These are phyloP conservation scores for Barbatosphaeria neglecta DNA, from an alignment of 495 filamentous ascomycete genomes.

Conservation along the genomic window DNA sequence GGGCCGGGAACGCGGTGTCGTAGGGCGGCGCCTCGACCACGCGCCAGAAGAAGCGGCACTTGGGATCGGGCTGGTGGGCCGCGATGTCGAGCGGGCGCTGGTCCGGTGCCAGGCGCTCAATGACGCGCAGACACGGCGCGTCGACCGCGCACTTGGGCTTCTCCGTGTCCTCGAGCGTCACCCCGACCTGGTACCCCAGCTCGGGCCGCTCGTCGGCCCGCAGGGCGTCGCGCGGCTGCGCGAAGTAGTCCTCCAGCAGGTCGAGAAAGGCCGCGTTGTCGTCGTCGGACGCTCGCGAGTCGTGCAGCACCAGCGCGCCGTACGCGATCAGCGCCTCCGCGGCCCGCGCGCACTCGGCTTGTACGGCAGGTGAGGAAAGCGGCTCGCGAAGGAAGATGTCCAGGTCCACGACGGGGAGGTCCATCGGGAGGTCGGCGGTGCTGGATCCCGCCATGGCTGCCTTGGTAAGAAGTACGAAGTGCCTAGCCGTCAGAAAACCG, in stretches of 20 bases:
- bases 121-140: slow-evolving; percentile 37
- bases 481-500: background rate
- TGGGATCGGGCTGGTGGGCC: slow-evolving; percentile 34
- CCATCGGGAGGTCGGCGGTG: slow-evolving; percentile 29
- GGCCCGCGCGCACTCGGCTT: slow-evolving; percentile 31
- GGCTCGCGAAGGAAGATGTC: slow-evolving; percentile 30
- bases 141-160: slow-evolving; percentile 43
- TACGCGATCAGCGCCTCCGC: slow-evolving; percentile 35
- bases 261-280: slow-evolving; percentile 39
- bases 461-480: background rate
- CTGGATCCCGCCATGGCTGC: background rate
- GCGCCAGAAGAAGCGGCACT: slow-evolving; percentile 40
- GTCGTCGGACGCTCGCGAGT: slow-evolving; percentile 36
- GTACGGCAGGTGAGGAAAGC: slow-evolving; percentile 20
- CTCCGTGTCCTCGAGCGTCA: slow-evolving; percentile 43
- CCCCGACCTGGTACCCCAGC: slow-evolving; percentile 39
- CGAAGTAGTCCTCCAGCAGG: slow-evolving; percentile 43
- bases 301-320: slow-evolving; percentile 38
- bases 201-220: slow-evolving; percentile 34
- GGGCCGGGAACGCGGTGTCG: slow-evolving; percentile 29
- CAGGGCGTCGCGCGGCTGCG: slow-evolving; percentile 30
- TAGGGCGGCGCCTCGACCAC: slow-evolving; percentile 36
- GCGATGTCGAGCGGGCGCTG: slow-evolving; percentile 37
- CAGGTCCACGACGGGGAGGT: slow-evolving; percentile 41
- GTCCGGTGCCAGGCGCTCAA: slow-evolving; percentile 29